These are phyloP conservation scores for Arbutus unedo DNA, from an alignment of 148 eudicot species.

Conservation along the genomic window DNA sequence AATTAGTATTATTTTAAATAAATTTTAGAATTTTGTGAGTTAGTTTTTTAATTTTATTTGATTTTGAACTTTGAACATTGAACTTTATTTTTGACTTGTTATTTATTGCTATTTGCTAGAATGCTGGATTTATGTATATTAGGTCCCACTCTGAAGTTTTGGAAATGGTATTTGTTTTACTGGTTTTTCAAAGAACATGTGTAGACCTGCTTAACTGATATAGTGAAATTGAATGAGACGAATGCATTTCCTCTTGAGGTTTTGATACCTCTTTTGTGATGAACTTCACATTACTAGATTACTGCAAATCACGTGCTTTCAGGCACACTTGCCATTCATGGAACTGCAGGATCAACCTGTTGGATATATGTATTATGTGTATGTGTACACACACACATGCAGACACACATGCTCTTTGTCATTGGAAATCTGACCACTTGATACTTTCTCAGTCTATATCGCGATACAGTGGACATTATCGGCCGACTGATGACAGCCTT, in stretches of 20 bases:
- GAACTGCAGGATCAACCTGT: background rate
- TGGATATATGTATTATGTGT: background rate
- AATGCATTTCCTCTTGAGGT: background rate
- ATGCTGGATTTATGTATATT: background rate
- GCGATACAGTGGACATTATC: slow-evolving; percentile 93
- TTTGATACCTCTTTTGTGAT: background rate
- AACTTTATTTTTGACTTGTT: too few relatives aligned
- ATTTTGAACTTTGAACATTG: too few relatives aligned
- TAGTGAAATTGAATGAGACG: background rate
- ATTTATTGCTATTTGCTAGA: background rate
- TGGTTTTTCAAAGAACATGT: background rate
- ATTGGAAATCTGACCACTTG: slow-evolving; percentile 15
- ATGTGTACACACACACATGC: too few relatives aligned
- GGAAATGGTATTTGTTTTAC: background rate
- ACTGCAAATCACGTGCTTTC: background rate
- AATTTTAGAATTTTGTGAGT: too few relatives aligned
- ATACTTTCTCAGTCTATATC: slow-evolving; percentile 61
- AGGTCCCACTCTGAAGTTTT: background rate
- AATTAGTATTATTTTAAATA: too few relatives aligned
- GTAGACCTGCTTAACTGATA: slow-evolving; percentile 6
- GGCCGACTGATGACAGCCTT: slow-evolving; percentile 77
- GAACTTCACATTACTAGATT: background rate
- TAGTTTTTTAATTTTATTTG: too few relatives aligned
- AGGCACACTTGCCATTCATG: background rate
- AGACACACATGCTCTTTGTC: background rate